Conservation (phyloP, 352 stramenopile species). For the Pythium dissotocum region DNA sequence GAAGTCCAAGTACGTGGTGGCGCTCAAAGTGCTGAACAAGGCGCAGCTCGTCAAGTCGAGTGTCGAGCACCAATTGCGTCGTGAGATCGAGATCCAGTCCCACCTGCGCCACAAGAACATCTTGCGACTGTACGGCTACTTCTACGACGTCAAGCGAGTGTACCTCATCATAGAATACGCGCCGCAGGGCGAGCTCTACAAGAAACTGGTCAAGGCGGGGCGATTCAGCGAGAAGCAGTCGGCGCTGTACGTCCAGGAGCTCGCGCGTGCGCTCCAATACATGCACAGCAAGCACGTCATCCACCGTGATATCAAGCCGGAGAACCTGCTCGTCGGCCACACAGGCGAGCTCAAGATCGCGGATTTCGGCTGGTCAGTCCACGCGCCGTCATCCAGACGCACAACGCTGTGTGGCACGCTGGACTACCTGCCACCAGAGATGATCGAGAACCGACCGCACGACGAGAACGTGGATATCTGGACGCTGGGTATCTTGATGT, state of each 20-base stretch:
- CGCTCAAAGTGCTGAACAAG: constrained; percentile 99
- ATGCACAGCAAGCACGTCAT: constrained; percentile 99
- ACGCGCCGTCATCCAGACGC: constrained; percentile 95
- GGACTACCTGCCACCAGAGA: constrained; percentile 99
- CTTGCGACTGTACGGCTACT: constrained; percentile 97
- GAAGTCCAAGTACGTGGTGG: constrained; percentile 98
- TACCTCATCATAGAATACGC: constrained; percentile 99
- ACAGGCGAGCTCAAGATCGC: constrained; percentile 98
- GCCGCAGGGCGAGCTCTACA: constrained; percentile 98
- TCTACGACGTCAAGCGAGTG: constrained; percentile 98
- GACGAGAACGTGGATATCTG: constrained; percentile 98
- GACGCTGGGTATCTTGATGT: constrained; percentile 98
- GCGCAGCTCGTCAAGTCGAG: constrained; percentile 96
- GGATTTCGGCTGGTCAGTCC: constrained; percentile 99
- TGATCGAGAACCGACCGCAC: constrained; percentile 98
- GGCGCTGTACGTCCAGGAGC: constrained; percentile 94
- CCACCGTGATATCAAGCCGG: constrained; percentile 99
- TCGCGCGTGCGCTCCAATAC: constrained; percentile 94
- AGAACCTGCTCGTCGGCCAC: constrained; percentile 98
- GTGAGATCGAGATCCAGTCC: constrained; percentile 99
- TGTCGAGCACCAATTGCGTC: constrained; percentile 97
- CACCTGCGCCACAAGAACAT: constrained; percentile 98
- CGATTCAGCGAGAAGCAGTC: constrained; percentile 93
- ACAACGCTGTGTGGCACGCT: constrained; percentile 99
- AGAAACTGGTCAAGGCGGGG: constrained; percentile 91